A percentile compares a stretch with the other conserved stretches of the same genome.
These are phyloP conservation scores for Lactarius sanguifluus DNA, from an alignment of 768 basidiomycete species.

Conservation along the genomic window DNA sequence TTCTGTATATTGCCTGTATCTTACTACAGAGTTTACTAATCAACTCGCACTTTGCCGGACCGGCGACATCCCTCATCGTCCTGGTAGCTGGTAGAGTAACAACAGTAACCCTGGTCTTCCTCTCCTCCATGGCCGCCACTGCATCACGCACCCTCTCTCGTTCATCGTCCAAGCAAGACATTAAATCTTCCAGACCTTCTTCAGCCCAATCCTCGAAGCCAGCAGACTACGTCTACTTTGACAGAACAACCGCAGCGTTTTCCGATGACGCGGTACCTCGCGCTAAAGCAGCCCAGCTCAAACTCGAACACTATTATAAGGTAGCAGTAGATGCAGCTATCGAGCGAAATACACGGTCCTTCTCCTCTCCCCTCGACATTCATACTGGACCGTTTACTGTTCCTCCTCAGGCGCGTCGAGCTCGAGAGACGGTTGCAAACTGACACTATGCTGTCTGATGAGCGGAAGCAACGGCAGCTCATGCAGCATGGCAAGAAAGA, in stretches of 20 bases:
- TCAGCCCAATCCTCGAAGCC: slow-evolving; percentile 39
- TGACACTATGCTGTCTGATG: slow-evolving; percentile 71
- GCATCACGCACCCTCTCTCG: slow-evolving; percentile 26
- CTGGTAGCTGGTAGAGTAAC: background rate
- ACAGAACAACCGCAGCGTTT: slow-evolving; percentile 72
- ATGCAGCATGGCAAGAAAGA: slow-evolving; percentile 85
- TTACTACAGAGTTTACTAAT: background rate
- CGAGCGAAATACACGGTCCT: slow-evolving; percentile 84
- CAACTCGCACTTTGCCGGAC: slow-evolving; percentile 18
- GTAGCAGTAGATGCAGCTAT: slow-evolving; percentile 95
- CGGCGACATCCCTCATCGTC: background rate
- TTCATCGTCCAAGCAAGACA: slow-evolving; percentile 29
- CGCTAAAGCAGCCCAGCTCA: slow-evolving; percentile 89
- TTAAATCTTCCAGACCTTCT: slow-evolving; percentile 23
- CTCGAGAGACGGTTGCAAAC: slow-evolving; percentile 76
- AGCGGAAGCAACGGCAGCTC: slow-evolving; percentile 83
- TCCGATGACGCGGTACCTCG: slow-evolving; percentile 79
- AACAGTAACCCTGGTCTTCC: background rate
- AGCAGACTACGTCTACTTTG: slow-evolving; percentile 91
- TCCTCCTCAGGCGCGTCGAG: slow-evolving; percentile 69
- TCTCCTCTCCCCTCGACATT: background rate
- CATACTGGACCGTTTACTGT: slow-evolving; percentile 12
- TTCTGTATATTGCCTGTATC: background rate
- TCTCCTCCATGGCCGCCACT: slow-evolving; percentile 19
- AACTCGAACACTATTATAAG: slow-evolving; percentile 96